Percentiles rank a stretch among this genome's conserved stretches.
Conservation (phyloP, 1,284 basidiomycete species). For the Kwoniella shivajii region DNA sequence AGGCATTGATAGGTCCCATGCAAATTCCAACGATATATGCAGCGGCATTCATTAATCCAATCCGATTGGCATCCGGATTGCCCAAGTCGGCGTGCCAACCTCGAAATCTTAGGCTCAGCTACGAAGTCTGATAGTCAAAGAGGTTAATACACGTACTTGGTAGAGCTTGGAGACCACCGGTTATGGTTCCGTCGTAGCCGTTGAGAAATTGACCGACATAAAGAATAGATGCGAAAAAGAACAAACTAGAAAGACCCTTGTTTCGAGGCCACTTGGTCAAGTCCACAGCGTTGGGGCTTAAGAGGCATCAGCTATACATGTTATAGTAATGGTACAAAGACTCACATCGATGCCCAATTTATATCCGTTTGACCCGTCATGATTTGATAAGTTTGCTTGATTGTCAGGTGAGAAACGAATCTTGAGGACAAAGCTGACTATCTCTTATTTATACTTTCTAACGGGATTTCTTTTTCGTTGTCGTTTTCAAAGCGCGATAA, state of each 20-base stretch:
- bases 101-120: background rate
- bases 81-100: slow-evolving; percentile 13
- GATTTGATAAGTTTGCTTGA: too few relatives aligned
- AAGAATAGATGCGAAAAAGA: slow-evolving; percentile 10
- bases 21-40: slow-evolving; percentile 15
- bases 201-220: slow-evolving; percentile 15
- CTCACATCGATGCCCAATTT: background rate
- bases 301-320: background rate
- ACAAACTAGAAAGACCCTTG: background rate
- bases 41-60: slow-evolving; percentile 12
- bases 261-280: slow-evolving; percentile 1
- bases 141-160: slow-evolving; percentile 3
- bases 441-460: too few relatives aligned
- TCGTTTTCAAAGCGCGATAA: too few relatives aligned
- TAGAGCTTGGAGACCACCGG: slow-evolving; percentile 10
- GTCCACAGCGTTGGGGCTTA: slow-evolving; percentile 8
- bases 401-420: too few relatives aligned
- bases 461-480: too few relatives aligned
- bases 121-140: background rate
- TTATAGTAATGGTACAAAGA: background rate
- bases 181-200: slow-evolving; percentile 21
- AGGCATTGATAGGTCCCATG: slow-evolving; percentile 13
- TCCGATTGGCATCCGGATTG: slow-evolving; percentile 11
- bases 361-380: background rate
- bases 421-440: too few relatives aligned